These are phyloP conservation scores for Eudorina sp. DNA, from an alignment of 139 green algal species.

Conservation along the genomic window DNA sequence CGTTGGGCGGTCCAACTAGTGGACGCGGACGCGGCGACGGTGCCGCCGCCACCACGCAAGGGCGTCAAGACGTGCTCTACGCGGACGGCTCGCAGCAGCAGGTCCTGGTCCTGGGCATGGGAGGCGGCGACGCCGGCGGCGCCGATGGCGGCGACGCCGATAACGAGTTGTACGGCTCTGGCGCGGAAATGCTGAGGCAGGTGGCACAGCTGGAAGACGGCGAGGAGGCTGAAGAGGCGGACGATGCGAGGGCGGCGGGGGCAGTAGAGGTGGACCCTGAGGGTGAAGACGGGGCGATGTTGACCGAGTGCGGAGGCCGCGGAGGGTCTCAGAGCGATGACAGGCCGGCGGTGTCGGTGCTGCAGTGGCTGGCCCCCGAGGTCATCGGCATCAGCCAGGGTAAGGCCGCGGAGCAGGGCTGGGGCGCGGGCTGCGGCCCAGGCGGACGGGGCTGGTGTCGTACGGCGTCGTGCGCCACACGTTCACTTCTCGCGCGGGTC, in stretches of 20 bases:
- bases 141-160: neutral
- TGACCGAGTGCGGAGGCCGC: neutral
- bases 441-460: no score
- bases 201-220: neutral
- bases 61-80: neutral
- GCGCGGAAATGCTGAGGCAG: neutral
- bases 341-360: constrained; percentile 14
- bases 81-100: neutral
- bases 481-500: no score
- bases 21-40: neutral
- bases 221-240: neutral
- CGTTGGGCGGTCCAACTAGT: neutral
- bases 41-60: neutral
- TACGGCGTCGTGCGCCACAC: no score
- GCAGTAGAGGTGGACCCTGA: neutral
- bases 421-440: no score
- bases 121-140: neutral
- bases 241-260: neutral
- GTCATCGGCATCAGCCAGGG: constrained; percentile 29
- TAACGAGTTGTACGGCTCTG: neutral
- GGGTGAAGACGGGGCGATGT: neutral
- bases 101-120: neutral
- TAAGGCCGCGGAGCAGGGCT: no score
- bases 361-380: constrained; percentile 32
- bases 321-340: neutral